Evolutionary conservation across 345 rosid genomes (phyloP), one percentile per base, ranked within the genome.

Genomic region (Citrus unshiu): DNA sequence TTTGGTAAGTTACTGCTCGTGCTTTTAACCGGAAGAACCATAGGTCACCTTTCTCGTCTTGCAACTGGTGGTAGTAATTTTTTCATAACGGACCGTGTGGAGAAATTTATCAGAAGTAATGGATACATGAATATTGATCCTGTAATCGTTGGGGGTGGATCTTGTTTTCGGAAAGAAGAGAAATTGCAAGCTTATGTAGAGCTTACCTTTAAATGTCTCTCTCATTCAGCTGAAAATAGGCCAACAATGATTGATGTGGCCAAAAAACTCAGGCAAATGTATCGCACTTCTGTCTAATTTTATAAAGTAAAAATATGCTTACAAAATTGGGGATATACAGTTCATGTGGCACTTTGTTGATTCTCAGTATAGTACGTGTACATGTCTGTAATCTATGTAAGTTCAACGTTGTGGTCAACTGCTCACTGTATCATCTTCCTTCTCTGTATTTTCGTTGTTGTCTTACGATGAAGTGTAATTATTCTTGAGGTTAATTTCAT

Each of bases 221-320:
- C 4, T 18, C 0, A 25, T 0, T n/a, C 10, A 21, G 72, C 29
- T 22, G 77, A 76, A 24, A 39, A 73, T 4, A 76, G 83, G 66
- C 88, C 83, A 39, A 30, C 67, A 46, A 83, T 85, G 76, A 34
- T 70, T n/a, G 65, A 78, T 59, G 88, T 81, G 29, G 82, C 61
- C 5, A 62, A 75, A 61, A 68, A 82, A 72, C 60, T 82, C 24
- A 56, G 73, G 19, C 51, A 35, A 10, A 74, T 75, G 68, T 61
- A 60, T 74, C 14, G 27, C 37, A 7, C 64, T 60, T 60, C 30
- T 29, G 1, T 25, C 30, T 60, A 60, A 60, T 60, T 60, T 54
- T 35, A 35, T 35, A 35, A 35, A 35, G 39, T 35, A 6, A 35
- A 5, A 7, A 2, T 60, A 60, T 60, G 27, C 3, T 40, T 40